Evolutionary conservation across 2,329 filamentous ascomycete species (phyloP), one percentile per base, ranked within the genome.

Genomic region (Aspergillus chevalieri): DNA sequence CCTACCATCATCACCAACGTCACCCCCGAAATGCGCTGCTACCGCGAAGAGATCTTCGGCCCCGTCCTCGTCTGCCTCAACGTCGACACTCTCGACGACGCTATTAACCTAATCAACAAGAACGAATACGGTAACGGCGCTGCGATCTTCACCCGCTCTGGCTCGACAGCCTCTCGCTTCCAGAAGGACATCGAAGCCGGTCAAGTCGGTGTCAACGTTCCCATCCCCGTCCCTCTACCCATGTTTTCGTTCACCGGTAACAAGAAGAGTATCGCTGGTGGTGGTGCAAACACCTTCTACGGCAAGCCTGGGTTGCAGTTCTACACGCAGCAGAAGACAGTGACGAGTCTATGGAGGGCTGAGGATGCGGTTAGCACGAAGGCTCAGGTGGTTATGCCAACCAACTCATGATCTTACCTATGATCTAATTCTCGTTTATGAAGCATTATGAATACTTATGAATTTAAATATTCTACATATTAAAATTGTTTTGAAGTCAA

Each of bases 261-360:
- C 76, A 92, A 98, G 84, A 91, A 87, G 79, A 89, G 84, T 64
- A 79, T 97, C 50, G 93, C 93, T 0, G 93, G 92, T 48, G 91
- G 91, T 47, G 92, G 93, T 53, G 87, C 88, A 34, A 95, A 82
- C 74, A 95, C 90, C 14, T 97, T 98, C 69, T 98, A 98, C 73
- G 93, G 93, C 58, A 87, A 88, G 72, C 89, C 90, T 0, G 93
- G 92, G 21, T 73, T 98, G 67, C 85, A 87, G 66, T 98, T 98
- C 68, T 97, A 95, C 73, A 98, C 93, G 3, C 93, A 97, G 75
- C 81, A 87, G 66, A 97, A 98, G 87, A 98, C 93, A 2, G 93
- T 98, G 44, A 98, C 93, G 47, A 86, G 89, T 58, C 74, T 94
- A 67, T 98, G 93, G 93, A 83, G 83, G 64, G 83, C 81, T 53